Evolutionary conservation across 2,329 filamentous ascomycete species (phyloP), one percentile per base, ranked within the genome.

Genomic region (Aspergillus neoniger): DNA sequence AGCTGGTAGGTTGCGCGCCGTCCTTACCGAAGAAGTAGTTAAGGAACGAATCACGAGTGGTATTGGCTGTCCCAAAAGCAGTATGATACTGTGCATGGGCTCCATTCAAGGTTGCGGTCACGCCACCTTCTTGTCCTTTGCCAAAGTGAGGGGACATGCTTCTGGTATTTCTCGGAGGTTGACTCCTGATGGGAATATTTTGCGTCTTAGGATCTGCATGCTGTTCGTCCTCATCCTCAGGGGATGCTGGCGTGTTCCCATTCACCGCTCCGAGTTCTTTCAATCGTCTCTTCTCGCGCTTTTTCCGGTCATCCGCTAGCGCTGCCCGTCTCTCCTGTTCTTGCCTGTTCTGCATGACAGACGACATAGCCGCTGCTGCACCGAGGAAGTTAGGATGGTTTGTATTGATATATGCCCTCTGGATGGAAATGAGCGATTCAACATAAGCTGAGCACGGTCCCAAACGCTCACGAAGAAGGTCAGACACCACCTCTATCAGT

Each of bases 21-120:
- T 99, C 95, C 74, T 99, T 98, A 69, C 95, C 93, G 71, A 99
- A 99, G 79, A 99, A 99, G 78, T 99, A 99, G 78, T 94, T 98
- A 63, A 99, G 78, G 82, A 99, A 99, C 0, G 92, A 96, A 78
- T 99, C 95, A 63, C 89, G 86, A 43, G 91, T 86, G 62, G 81
- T 85, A 59, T 88, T 88, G 53, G 84, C 75, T 4, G 81, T 81
- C 65, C 86, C 86, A 64, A 90, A 84, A 57, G 84, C 83, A 28
- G 86, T 82, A 10, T 88, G 87, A 47, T 88, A 89, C 32, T 79
- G 79, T 38, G 86, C 82, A 57, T 89, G 82, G 59, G 77, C 76
- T 10, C 89, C 88, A 67, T 92, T 92, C 69, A 92, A 78, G 10
- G 88, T 84, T 32, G 87, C 83, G 38, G 86, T 81, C 63, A 92